Evolutionary conservation across 2,329 filamentous ascomycete genomes (phyloP).

Genomic region (Stagonosporopsis vannaccii): DNA sequence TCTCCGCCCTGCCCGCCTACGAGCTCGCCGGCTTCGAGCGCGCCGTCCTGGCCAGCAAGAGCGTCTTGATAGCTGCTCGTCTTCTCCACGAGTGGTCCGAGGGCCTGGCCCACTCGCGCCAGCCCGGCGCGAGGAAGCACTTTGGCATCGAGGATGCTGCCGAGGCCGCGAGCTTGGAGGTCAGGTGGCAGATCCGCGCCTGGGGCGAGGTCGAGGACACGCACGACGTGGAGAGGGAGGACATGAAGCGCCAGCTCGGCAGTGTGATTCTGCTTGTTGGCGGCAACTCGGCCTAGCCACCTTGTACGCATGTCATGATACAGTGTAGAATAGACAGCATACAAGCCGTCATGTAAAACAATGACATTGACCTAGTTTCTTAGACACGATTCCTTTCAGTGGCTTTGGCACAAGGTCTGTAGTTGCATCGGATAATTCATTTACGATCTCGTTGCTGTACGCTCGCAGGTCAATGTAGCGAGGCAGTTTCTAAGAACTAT

Average conservation of each 20-base stretch:
- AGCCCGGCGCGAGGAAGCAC: slow-evolving; percentile 44
- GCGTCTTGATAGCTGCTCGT: slow-evolving; percentile 77
- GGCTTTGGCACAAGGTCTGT: no score
- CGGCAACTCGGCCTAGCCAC: slow-evolving; percentile 29
- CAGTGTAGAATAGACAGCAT: slow-evolving; percentile 9
- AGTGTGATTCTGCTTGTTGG: slow-evolving; percentile 82
- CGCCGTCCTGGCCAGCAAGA: slow-evolving; percentile 84
- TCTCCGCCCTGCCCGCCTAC: slow-evolving; percentile 73
- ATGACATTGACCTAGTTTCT: no score
- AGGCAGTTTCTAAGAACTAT: no score
- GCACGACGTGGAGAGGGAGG: slow-evolving; percentile 94
- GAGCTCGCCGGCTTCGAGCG: slow-evolving; percentile 89
- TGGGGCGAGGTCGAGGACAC: slow-evolving; percentile 99
- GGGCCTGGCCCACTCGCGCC: slow-evolving; percentile 65
- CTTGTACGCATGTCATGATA: not conserved
- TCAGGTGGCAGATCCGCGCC: slow-evolving; percentile 84
- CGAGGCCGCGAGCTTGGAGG: slow-evolving; percentile 79
- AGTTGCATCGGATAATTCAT: no score
- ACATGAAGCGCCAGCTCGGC: slow-evolving; percentile 85
- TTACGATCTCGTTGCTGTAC: no score
- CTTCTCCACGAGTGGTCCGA: slow-evolving; percentile 89
- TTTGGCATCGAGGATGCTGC: slow-evolving; percentile 88
- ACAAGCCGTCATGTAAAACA: no score
- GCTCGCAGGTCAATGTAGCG: no score
- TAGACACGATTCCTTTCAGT: no score